These are phyloP conservation scores for Hygrocybe punicea DNA, from an alignment of 768 basidiomycete genomes.

Conservation along the genomic window DNA sequence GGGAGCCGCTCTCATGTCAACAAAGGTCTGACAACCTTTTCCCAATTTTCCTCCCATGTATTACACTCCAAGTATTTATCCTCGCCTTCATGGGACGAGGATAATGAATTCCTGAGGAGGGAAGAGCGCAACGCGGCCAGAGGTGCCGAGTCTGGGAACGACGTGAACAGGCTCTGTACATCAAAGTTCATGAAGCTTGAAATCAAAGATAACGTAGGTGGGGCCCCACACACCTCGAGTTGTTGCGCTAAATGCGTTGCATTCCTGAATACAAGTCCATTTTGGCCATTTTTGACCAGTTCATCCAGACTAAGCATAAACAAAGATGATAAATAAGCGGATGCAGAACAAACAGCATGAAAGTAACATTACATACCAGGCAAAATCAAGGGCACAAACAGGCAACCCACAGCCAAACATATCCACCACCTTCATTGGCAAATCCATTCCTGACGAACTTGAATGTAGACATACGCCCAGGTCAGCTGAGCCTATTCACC, in stretches of 20 bases:
- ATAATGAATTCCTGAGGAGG: conserved; percentile 35
- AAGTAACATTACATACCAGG: conserved; percentile 54
- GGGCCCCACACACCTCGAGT: conserved; percentile 49
- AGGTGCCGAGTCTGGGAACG: conserved; percentile 56
- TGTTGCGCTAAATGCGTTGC: conserved; percentile 68
- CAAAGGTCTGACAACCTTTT: conserved; percentile 59
- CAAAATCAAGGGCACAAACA: conserved; percentile 84
- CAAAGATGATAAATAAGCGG: conserved; percentile 5
- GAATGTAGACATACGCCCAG: conserved; percentile 88
- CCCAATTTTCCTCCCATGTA: conserved; percentile 88
- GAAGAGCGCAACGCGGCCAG: conserved; percentile 53
- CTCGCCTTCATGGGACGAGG: conserved; percentile 16
- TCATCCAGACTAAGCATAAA: conserved; percentile 64
- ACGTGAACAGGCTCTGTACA: conserved; percentile 55
- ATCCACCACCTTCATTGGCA: conserved; percentile 99
- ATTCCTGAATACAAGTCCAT: conserved; percentile 75
- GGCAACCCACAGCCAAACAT: conserved; percentile 98
- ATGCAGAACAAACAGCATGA: neutral
- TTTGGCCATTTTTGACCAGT: conserved; percentile 78
- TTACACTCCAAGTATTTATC: conserved; percentile 54
- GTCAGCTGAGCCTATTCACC: conserved; percentile 73
- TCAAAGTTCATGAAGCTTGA: too few relatives aligned
- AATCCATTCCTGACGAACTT: conserved; percentile 84
- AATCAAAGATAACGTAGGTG: neutral
- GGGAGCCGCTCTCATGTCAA: too few relatives aligned